These are phyloP conservation scores for Alternaria panax DNA, from an alignment of 2,329 filamentous ascomycete species.

Conservation along the genomic window DNA sequence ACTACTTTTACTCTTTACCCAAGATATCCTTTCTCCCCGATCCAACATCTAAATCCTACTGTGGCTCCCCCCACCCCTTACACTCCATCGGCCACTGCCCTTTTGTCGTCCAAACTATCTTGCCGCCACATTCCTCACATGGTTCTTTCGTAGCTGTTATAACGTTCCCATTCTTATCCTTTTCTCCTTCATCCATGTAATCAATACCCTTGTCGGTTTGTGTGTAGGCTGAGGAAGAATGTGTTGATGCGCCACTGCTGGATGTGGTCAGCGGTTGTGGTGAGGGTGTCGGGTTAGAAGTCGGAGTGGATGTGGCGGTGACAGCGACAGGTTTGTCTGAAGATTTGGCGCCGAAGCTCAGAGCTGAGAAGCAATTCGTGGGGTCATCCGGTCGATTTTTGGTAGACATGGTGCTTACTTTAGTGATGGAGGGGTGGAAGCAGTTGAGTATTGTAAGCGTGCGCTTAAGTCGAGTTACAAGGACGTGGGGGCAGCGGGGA, in stretches of 20 bases:
- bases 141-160: not conserved
- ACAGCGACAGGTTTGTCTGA: not conserved
- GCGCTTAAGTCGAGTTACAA: not conserved
- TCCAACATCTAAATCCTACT: not conserved
- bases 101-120: slow-evolving; percentile 10
- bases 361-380: not conserved
- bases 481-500: no score
- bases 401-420: not conserved
- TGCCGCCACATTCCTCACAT: slow-evolving; percentile 7
- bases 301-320: not conserved
- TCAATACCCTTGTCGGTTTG: not conserved
- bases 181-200: slow-evolving; percentile 9
- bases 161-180: slow-evolving; percentile 2
- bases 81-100: slow-evolving; percentile 14
- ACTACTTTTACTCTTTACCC: not conserved
- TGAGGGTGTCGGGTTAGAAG: not conserved
- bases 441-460: not conserved
- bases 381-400: not conserved
- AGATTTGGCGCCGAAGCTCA: not conserved
- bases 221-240: not conserved
- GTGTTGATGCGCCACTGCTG: not conserved
- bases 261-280: not conserved
- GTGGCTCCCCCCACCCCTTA: slow-evolving; percentile 6
- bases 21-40: not conserved
- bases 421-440: not conserved